Evolutionary conservation across 73 alveolate genomes (phyloP).

Genomic region (Stentor roeselii): DNA sequence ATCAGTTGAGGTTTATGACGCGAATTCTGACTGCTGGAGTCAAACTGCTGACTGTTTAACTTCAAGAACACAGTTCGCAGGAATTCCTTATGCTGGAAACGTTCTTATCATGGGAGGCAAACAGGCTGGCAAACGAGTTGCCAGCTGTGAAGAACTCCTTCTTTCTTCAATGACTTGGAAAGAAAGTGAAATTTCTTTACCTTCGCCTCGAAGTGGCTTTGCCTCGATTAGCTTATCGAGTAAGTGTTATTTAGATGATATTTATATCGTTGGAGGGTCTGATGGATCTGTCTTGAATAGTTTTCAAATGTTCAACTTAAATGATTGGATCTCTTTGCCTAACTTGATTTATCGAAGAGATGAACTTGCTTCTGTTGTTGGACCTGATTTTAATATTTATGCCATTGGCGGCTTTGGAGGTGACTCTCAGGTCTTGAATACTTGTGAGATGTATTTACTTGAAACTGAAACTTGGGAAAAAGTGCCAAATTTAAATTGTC

Average conservation of each 20-base stretch:
- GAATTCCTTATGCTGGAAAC: constrained; percentile 34
- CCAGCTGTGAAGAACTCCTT: constrained; percentile 54
- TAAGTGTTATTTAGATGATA: constrained; percentile 28
- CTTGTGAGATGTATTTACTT: constrained; percentile 73
- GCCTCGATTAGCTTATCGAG: constrained; percentile 44
- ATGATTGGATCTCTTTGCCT: constrained; percentile 61
- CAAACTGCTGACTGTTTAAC: background rate
- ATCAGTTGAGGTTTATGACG: constrained; percentile 9
- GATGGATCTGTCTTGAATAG: constrained; percentile 61
- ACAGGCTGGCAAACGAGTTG: constrained; percentile 56
- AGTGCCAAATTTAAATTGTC: constrained; percentile 70
- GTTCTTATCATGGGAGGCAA: constrained; percentile 80
- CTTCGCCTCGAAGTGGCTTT: constrained; percentile 75
- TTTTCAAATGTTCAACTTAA: constrained; percentile 58
- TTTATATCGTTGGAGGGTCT: constrained; percentile 74
- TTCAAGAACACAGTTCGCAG: constrained; percentile 53
- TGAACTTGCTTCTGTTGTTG: constrained; percentile 66
- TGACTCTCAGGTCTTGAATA: constrained; percentile 48
- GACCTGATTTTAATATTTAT: constrained; percentile 71
- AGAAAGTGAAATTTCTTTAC: constrained; percentile 36
- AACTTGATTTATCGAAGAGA: constrained; percentile 67
- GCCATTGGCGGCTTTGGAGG: constrained; percentile 91
- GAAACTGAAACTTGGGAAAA: constrained; percentile 69
- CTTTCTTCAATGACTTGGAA: constrained; percentile 39
- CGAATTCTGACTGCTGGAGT: background rate